Evolutionary conservation across 2,329 filamentous ascomycete genomes (phyloP), one percentile per base, ranked within the genome.

Genomic region (Tolypocladium capitatum): DNA sequence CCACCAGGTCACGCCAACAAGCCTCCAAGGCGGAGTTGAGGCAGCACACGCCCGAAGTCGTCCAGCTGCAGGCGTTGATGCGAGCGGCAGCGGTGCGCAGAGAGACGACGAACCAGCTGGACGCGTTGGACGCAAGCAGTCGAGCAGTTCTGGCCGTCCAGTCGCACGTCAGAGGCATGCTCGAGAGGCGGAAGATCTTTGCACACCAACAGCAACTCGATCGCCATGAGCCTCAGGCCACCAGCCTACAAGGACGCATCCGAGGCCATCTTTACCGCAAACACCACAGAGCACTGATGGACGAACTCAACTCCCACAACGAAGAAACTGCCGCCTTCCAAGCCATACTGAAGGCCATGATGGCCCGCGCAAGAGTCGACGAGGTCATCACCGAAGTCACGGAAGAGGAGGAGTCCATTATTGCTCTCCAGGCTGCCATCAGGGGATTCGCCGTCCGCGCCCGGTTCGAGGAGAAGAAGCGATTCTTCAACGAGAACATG

Each of bases 401-500:
- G 50, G 83, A 83, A 46, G 81, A 94, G 52, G 90, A 97, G 59
- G 83, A 84, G n/a, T 71, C 73, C 0, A 75, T 96, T 50, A 69
- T 80, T 9, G 84, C 82, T 30, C 67, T 95, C 24, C 90, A 97
- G 63, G 75, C 89, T 5, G 74, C 79, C 6, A 78, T 84, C 8
- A 80, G 83, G 56, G 91, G 81, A 3, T 82, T 80, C 57, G 64
- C 94, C 3, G 78, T 97, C 31, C 79, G 91, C 32, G 74, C 72
- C 14, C 75, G 74, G 18, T 97, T 94, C 57, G 80, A 78, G 46
- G 87, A 94, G 64, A 95, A 95, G 74, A 81, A 84, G 61, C 81
- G 81, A 21, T 91, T 85, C 68, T 98, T 90, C 72, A 83, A 85
- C 56, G 84, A 94, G 67, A 98, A 98, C 60, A 98, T 98, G 92